Evolutionary conservation across 2,329 filamentous ascomycete species (phyloP).

Genomic region (Cylindrodendrum hubeiense): DNA sequence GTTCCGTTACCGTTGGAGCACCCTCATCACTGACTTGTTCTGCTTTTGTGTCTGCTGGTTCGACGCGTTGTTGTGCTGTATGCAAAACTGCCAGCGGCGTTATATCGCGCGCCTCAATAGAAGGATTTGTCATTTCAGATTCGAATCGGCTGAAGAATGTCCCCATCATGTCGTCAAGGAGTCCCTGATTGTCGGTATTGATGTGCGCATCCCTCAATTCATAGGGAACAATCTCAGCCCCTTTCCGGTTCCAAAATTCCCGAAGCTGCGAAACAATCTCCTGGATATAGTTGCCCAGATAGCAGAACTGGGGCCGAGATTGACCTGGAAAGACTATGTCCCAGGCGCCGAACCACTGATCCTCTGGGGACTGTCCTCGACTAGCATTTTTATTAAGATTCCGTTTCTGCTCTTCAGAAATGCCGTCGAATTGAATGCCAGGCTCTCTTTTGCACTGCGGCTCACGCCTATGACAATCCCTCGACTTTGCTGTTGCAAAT

Average conservation of each 20-base stretch:
- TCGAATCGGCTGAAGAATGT: neutral
- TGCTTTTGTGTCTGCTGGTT: too few relatives aligned
- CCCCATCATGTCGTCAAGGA: neutral
- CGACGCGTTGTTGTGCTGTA: too few relatives aligned
- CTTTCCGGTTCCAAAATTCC: neutral
- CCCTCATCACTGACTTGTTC: too few relatives aligned
- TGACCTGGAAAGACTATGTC: neutral
- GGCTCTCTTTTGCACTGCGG: neutral
- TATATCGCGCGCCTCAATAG: too few relatives aligned
- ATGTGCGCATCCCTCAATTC: neutral
- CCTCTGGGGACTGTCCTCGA: neutral
- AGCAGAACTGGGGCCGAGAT: neutral
- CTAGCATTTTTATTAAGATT: neutral
- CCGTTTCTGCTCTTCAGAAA: neutral
- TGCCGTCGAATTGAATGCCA: neutral
- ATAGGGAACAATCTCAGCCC: neutral
- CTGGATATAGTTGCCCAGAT: neutral
- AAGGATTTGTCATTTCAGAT: neutral
- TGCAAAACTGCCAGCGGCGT: too few relatives aligned
- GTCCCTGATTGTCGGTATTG: neutral
- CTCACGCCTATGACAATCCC: neutral
- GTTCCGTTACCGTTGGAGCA: too few relatives aligned
- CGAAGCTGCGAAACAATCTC: neutral
- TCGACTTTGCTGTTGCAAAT: neutral
- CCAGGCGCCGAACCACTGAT: neutral